These are phyloP conservation scores for Fusarium camptoceras DNA, from an alignment of 2,329 filamentous ascomycete species.

Conservation along the genomic window DNA sequence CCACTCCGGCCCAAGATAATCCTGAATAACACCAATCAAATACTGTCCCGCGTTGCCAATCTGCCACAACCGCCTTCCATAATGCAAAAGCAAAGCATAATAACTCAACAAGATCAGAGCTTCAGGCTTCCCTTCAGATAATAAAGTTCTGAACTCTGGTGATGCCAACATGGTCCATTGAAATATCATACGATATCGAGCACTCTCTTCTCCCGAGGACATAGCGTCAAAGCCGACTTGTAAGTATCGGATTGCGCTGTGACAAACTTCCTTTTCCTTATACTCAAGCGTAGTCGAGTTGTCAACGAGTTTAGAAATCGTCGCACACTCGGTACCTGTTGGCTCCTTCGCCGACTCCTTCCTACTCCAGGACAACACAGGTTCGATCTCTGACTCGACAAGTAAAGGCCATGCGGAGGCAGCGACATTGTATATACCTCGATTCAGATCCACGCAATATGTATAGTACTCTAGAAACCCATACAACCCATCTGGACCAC, in stretches of 20 bases:
- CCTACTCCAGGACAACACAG: slow-evolving; percentile 11
- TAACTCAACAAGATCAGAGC: slow-evolving; percentile 14
- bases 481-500: background rate
- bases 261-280: background rate
- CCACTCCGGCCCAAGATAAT: slow-evolving; percentile 23
- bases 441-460: slow-evolving; percentile 23
- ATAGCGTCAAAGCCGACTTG: slow-evolving; percentile 30
- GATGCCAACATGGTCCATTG: slow-evolving; percentile 31
- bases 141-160: background rate
- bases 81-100: slow-evolving; percentile 27
- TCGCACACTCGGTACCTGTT: slow-evolving; percentile 1
- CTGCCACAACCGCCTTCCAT: slow-evolving; percentile 24
- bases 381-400: slow-evolving; percentile 3
- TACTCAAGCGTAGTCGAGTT: fast-evolving
- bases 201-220: background rate
- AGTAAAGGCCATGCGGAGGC: slow-evolving; percentile 6
- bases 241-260: background rate
- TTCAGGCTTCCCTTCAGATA: background rate
- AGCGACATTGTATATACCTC: slow-evolving; percentile 19
- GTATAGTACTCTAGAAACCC: slow-evolving; percentile 6
- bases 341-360: background rate
- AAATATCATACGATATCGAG: slow-evolving; percentile 26
- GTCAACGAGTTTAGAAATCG: background rate
- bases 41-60: slow-evolving; percentile 17
- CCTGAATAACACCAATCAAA: slow-evolving; percentile 10